These are phyloP conservation scores for Tetragonia tetragonoides DNA, from an alignment of 148 eudicot genomes.

Conservation along the genomic window DNA sequence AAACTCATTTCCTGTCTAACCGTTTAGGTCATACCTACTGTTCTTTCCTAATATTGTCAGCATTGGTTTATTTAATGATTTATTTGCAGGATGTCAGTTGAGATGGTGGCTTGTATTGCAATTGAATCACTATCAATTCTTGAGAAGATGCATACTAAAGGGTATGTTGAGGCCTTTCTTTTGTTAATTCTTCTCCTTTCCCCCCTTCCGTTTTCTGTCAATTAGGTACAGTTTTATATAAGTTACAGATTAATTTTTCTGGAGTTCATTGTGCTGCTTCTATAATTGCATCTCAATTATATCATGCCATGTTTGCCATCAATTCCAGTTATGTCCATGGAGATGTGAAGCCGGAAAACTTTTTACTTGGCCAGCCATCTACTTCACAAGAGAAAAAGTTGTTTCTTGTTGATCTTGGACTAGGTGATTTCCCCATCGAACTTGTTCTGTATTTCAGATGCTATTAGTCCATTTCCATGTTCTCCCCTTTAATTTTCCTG, in stretches of 20 bases:
- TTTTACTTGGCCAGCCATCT: conserved; percentile 81
- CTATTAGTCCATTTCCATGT: not conserved
- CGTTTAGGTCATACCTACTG: too few species aligned
- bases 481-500: conserved; percentile 6
- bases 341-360: conserved; percentile 91
- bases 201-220: not conserved
- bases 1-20: too few species aligned
- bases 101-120: conserved; percentile 90
- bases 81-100: conserved; percentile 74
- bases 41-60: not conserved
- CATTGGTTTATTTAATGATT: conserved; percentile 4
- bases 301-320: conserved; percentile 16
- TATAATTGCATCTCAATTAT: not conserved
- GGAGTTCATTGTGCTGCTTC: not conserved
- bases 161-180: conserved; percentile 37
- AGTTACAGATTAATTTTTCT: not conserved
- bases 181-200: too few species aligned
- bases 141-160: conserved; percentile 79
- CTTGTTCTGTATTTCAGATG: not conserved
- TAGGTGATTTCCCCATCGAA: conserved; percentile 42
- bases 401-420: conserved; percentile 85
- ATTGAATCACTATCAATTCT: conserved; percentile 83
- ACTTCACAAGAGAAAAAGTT: conserved; percentile 81
- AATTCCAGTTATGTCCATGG: conserved; percentile 78
- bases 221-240: not conserved